A percentile compares a stretch with the other conserved stretches of the same genome.
These are phyloP conservation scores for Cercophora scortea DNA, from an alignment of 495 filamentous ascomycete species.

Conservation along the genomic window DNA sequence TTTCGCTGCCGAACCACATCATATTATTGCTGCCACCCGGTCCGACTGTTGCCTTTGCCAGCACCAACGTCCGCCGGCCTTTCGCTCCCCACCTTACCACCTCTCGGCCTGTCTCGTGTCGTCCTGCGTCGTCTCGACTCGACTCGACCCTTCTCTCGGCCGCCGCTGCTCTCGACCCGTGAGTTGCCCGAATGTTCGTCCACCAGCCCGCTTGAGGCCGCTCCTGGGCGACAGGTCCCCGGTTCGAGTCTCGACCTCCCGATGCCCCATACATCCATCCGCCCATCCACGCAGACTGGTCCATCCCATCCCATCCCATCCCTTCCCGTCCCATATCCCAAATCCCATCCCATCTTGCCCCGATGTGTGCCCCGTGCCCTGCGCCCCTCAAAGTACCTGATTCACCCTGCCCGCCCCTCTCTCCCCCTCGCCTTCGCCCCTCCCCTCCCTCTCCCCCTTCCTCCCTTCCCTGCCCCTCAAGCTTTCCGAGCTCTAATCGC, in stretches of 20 bases:
- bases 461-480: neutral
- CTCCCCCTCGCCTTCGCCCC: neutral
- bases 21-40: neutral
- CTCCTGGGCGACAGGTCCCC: no score
- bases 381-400: neutral
- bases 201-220: no score
- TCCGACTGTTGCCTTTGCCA: neutral
- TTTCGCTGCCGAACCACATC: neutral
- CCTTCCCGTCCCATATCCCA: neutral
- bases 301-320: no score
- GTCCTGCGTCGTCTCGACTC: no score
- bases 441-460: neutral
- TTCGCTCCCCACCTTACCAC: neutral
- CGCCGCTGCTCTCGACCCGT: no score
- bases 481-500: neutral
- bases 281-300: no score
- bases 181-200: no score
- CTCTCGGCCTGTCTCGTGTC: no score
- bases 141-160: no score
- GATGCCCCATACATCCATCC: no score
- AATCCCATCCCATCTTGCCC: neutral
- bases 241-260: no score
- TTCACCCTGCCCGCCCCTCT: neutral
- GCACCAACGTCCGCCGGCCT: neutral
- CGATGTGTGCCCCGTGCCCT: neutral